A percentile compares a stretch with the other conserved stretches of the same genome.
Conservation (phyloP, 1,284 basidiomycete species). For the Sanguinoderma infundibulare region DNA sequence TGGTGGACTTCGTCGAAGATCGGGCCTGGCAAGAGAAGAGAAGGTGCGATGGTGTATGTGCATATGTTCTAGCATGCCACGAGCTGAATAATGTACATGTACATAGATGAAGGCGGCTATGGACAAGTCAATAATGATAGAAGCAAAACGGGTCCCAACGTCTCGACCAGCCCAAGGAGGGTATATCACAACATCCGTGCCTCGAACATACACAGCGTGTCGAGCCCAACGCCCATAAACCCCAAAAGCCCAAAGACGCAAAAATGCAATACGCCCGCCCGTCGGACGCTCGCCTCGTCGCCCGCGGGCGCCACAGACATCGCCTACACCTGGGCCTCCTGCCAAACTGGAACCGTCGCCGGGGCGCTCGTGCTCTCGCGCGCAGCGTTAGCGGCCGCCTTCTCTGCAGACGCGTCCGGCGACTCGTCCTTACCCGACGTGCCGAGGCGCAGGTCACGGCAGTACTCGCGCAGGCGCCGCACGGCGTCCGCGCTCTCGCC, state of each 20-base stretch:
- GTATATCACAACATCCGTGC: conserved; percentile 3
- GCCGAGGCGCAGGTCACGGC: conserved; percentile 36
- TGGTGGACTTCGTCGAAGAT: neutral
- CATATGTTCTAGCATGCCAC: neutral
- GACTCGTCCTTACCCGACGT: conserved; percentile 11
- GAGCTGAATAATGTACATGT: neutral
- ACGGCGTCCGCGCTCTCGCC: conserved; percentile 35
- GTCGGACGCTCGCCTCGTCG: neutral
- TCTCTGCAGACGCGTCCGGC: conserved; percentile 18
- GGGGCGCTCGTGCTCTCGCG: conserved; percentile 12
- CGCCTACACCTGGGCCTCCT: neutral
- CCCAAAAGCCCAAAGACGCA: neutral
- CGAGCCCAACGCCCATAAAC: neutral
- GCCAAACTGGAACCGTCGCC: neutral
- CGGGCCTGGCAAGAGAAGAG: neutral
- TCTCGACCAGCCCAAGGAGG: conserved; percentile 2
- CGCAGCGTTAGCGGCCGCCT: conserved; percentile 15
- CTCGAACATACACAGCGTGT: conserved; percentile 2
- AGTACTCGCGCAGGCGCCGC: conserved; percentile 37
- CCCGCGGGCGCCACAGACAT: too few species aligned
- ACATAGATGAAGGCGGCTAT: neutral
- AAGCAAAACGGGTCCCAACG: neutral
- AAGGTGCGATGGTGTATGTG: neutral
- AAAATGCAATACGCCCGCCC: neutral
- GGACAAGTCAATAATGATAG: conserved; percentile 9